Evolutionary conservation across 257 asterid genomes (phyloP).

Genomic region (Nicotiana undulata): DNA sequence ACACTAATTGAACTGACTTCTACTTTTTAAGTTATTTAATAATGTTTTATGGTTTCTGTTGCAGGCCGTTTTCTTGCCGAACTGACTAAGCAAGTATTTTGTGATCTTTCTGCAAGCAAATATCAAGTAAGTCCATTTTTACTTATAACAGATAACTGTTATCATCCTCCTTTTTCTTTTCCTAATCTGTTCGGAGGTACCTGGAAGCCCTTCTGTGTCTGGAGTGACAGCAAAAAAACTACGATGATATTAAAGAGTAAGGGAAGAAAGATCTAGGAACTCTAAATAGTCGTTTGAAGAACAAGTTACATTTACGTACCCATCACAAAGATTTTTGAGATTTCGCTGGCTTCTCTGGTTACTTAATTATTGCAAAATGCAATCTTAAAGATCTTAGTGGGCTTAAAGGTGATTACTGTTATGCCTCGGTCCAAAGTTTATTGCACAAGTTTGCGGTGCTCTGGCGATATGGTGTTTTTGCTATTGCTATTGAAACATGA

Average conservation of each 20-base stretch:
- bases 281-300: too few species aligned
- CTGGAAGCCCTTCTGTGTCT: too few species aligned
- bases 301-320: too few species aligned
- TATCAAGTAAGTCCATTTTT: conserved; percentile 60
- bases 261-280: too few species aligned
- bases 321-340: background rate
- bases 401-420: background rate
- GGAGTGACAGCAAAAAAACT: too few species aligned
- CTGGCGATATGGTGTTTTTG: background rate
- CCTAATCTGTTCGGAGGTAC: background rate
- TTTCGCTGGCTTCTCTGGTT: background rate
- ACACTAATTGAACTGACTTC: background rate
- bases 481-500: background rate
- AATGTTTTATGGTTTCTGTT: conserved; percentile 16
- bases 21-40: background rate
- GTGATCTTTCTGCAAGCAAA: conserved; percentile 82
- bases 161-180: background rate
- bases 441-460: background rate
- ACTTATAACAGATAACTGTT: background rate
- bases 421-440: background rate
- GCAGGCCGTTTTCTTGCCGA: conserved; percentile 96
- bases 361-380: background rate
- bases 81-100: conserved; percentile 88
- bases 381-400: background rate
- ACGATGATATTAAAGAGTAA: too few species aligned